phyloP scores from a whole-genome alignment of 1,139 yeast genomes.

The Pichia sp. region DNA sequence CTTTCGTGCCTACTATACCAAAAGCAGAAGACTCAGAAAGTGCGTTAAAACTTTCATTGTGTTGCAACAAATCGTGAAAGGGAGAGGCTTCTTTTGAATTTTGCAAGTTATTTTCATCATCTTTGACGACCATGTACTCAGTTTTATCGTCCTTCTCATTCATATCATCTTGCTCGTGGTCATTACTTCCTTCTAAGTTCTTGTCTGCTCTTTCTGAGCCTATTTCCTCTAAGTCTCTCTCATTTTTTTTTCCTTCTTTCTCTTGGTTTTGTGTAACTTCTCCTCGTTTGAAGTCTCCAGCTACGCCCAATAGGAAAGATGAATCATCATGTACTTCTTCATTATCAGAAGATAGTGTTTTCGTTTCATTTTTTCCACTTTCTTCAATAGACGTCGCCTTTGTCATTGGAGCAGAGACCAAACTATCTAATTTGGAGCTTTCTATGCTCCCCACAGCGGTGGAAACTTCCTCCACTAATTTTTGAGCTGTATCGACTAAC shows the following conservation, averaged over 20 bases:
- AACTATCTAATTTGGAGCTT: constrained; percentile 1
- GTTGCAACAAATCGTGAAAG: background rate
- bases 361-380: too few relatives aligned
- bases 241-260: too few relatives aligned
- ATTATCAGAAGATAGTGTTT: too few relatives aligned
- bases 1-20: background rate
- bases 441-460: constrained; percentile 4
- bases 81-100: constrained; percentile 1
- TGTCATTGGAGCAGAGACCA: background rate
- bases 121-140: constrained; percentile 1
- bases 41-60: constrained; percentile 17
- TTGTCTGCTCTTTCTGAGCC: background rate
- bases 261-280: too few relatives aligned
- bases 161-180: background rate
- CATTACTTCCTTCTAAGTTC: background rate
- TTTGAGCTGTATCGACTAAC: background rate
- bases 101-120: background rate
- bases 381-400: background rate
- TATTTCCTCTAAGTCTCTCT: too few relatives aligned
- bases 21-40: constrained; percentile 27
- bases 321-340: too few relatives aligned
- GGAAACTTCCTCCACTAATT: background rate
- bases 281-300: too few relatives aligned
- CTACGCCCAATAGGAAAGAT: too few relatives aligned
- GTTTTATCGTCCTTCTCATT: background rate